A percentile compares a stretch with the other conserved stretches of the same genome.
Evolutionary conservation across 2,329 filamentous ascomycete species (phyloP).

Genomic region (Trichoderma breve): DNA sequence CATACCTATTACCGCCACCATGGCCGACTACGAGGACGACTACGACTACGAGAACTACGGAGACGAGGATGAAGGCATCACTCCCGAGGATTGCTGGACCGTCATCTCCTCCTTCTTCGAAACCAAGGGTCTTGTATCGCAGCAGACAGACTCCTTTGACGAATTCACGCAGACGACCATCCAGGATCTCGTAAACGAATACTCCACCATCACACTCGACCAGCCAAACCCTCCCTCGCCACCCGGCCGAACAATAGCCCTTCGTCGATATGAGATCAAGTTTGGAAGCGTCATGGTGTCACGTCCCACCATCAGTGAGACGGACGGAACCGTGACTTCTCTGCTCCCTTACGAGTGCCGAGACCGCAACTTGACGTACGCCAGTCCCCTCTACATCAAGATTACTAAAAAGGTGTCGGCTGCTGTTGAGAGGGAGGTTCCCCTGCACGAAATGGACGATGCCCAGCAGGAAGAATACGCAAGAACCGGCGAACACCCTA

Average conservation of each 20-base stretch:
- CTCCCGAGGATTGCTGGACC: conserved; percentile 96
- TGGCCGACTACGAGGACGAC: conserved; percentile 57
- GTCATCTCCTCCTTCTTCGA: conserved; percentile 98
- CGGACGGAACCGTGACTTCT: conserved; percentile 81
- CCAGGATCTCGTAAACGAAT: conserved; percentile 90
- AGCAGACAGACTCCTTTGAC: conserved; percentile 97
- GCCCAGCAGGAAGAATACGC: conserved; percentile 57
- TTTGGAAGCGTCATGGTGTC: conserved; percentile 89
- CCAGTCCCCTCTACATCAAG: conserved; percentile 84
- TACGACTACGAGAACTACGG: conserved; percentile 69
- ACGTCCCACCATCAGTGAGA: conserved; percentile 87
- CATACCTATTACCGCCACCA: conserved; percentile 30
- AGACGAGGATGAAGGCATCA: conserved; percentile 70
- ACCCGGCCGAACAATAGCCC: conserved; percentile 75
- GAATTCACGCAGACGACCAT: conserved; percentile 94
- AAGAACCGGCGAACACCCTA: conserved; percentile 57
- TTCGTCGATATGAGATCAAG: conserved; percentile 92
- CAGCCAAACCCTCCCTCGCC: conserved; percentile 78
- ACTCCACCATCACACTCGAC: conserved; percentile 87
- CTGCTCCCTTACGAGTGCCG: conserved; percentile 93
- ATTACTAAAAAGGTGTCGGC: conserved; percentile 83
- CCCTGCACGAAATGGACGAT: conserved; percentile 65
- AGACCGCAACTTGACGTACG: conserved; percentile 92
- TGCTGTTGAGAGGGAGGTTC: conserved; percentile 71
- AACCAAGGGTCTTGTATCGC: conserved; percentile 89